phyloP scores from a whole-genome alignment of 2,329 filamentous ascomycete species.

The Anisogramma anomala region DNA sequence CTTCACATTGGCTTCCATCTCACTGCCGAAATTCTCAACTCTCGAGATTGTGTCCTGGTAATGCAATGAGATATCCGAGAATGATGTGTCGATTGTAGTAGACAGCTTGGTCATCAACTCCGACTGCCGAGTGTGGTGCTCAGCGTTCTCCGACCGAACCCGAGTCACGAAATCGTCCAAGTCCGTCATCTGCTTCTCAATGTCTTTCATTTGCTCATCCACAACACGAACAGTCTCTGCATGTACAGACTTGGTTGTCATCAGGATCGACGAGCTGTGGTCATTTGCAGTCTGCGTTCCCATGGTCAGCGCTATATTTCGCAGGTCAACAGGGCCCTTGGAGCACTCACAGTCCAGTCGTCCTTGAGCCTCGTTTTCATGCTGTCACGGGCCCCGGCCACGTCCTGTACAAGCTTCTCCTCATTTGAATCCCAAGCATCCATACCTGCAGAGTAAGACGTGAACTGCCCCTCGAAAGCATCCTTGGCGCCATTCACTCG shows the following conservation, averaged over 20 bases:
- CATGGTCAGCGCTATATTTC: slow-evolving; percentile 17
- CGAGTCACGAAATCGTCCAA: slow-evolving; percentile 83
- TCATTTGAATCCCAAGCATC: slow-evolving; percentile 62
- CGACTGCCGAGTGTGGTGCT: slow-evolving; percentile 60
- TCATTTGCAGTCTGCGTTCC: slow-evolving; percentile 53
- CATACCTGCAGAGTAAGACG: slow-evolving; percentile 59
- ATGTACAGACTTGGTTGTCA: slow-evolving; percentile 76
- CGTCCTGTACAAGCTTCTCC: slow-evolving; percentile 55
- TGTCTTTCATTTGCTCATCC: slow-evolving; percentile 75
- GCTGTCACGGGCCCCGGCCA: slow-evolving; percentile 61
- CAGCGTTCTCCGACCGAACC: slow-evolving; percentile 68
- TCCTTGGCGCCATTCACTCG: slow-evolving; percentile 54
- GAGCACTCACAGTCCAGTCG: slow-evolving; percentile 63
- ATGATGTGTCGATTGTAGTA: slow-evolving; percentile 59
- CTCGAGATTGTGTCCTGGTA: slow-evolving; percentile 58
- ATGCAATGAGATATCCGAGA: slow-evolving; percentile 57
- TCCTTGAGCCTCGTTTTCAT: slow-evolving; percentile 74
- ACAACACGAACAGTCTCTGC: slow-evolving; percentile 83
- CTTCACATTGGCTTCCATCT: slow-evolving; percentile 50
- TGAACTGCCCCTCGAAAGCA: slow-evolving; percentile 52
- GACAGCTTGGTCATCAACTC: slow-evolving; percentile 56
- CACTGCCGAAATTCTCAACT: slow-evolving; percentile 55
- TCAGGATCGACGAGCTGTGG: slow-evolving; percentile 72
- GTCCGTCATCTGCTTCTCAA: slow-evolving; percentile 78
- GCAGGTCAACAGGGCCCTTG: slow-evolving; percentile 38